Evolutionary conservation across 139 green algal species (phyloP), one percentile per base, ranked within the genome.

Genomic region (Volvox reticuliferus): DNA sequence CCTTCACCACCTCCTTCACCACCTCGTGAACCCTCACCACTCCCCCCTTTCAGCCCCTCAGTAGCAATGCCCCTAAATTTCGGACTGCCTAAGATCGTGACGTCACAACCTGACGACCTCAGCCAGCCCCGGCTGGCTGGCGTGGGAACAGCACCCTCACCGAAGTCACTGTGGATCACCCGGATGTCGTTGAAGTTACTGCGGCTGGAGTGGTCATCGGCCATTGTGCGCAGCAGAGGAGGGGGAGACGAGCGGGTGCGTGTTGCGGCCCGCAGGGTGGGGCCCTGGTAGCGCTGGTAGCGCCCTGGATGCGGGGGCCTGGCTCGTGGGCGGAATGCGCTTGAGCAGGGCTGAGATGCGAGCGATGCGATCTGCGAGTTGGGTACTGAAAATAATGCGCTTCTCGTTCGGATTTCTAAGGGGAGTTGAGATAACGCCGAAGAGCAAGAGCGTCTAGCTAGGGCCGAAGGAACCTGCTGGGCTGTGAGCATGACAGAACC

Each of bases 171-270:
- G 75, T 91, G 88, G 2, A 32, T 61, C 24, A 92, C 87, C 0
- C 78, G 79, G 5, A 92, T 30, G 19, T 89, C 82, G 18, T 55
- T 17, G 28, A 91, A 91, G 83, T 94, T 94, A 28, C 81, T 88
- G 30, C n/a, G 82, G 68, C 67, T 91, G 65, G 82, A 83, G 67
- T 86, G 80, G 71, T 93, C 86, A 18, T 32, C 14, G 2, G 32
- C 18, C 36, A 79, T 81, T 55, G 30, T 28, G n/a, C 26, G 16
- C 71, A n/a, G 71, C 22, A 35, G 71, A 36, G 21, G 71, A n/a
- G 1, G 1, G 30, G 71, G 71, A 30, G 75, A 18, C 9, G 30
- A 35, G 30, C 14, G 20, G 19, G 32, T 18, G 33, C 3, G 1
- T n/a, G 30, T 55, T 20, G 75, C 2, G 75, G 75, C 32, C 16